Conservation (phyloP, 2,329 filamentous ascomycete species). For the Aspergillus sp. region DNA sequence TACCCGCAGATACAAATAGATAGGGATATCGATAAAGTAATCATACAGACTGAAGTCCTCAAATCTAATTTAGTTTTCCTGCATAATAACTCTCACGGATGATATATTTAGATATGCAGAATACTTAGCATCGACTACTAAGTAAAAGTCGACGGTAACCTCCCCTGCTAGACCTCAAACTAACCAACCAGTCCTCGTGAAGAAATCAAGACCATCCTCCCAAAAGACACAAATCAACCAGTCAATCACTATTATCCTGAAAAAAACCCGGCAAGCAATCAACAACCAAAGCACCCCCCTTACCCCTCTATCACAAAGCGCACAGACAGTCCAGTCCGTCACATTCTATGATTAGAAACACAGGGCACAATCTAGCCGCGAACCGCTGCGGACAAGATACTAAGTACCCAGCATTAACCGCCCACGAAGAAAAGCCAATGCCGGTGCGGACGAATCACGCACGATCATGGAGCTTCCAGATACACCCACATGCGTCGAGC, state of each 20-base stretch:
- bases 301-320: background rate
- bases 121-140: background rate
- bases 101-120: background rate
- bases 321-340: conserved; percentile 7
- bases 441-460: background rate
- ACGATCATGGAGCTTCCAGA: background rate
- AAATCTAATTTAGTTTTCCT: background rate
- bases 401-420: conserved; percentile 2
- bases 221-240: background rate
- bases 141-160: background rate
- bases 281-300: background rate
- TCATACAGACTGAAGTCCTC: background rate
- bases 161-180: background rate
- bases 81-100: background rate
- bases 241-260: background rate
- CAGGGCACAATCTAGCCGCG: conserved; percentile 2
- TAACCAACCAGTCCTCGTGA: too few relatives aligned
- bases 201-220: too few relatives aligned
- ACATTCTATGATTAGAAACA: conserved; percentile 20
- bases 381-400: conserved; percentile 5
- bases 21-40: background rate
- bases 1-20: background rate
- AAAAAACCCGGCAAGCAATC: background rate
- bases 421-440: background rate
- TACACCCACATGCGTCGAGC: conserved; percentile 3